Evolutionary conservation across 1,284 basidiomycete genomes (phyloP).

Genomic region (Ceratobasidium sp.): DNA sequence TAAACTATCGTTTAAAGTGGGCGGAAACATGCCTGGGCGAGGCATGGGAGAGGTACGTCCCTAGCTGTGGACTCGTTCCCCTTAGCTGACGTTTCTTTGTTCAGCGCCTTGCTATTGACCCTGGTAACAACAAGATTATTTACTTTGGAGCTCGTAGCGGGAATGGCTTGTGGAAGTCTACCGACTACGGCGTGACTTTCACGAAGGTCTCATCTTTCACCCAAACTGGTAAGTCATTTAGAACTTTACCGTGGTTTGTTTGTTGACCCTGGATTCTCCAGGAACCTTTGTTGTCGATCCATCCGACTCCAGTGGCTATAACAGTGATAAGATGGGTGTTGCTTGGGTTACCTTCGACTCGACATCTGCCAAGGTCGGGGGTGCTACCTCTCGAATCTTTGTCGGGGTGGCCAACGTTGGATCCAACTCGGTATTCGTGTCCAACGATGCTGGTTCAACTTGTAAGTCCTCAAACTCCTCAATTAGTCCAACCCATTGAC

Average conservation of each 20-base stretch:
- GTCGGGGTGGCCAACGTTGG: slow-evolving; percentile 66
- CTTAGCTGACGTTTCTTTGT: no score
- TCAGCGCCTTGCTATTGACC: slow-evolving; percentile 67
- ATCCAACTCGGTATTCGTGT: slow-evolving; percentile 61
- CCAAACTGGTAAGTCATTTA: slow-evolving; percentile 50
- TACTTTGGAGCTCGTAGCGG: slow-evolving; percentile 69
- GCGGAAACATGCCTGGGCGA: slow-evolving; percentile 71
- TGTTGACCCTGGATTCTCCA: slow-evolving; percentile 41
- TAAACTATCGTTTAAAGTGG: slow-evolving; percentile 62
- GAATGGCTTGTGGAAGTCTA: slow-evolving; percentile 64
- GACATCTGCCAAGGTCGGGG: slow-evolving; percentile 56
- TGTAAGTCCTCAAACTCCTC: slow-evolving; percentile 51
- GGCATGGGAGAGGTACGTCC: slow-evolving; percentile 53
- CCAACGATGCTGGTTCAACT: slow-evolving; percentile 61
- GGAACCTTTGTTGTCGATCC: slow-evolving; percentile 65
- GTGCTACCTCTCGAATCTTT: slow-evolving; percentile 66
- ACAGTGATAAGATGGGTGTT: slow-evolving; percentile 48
- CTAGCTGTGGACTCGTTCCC: no score
- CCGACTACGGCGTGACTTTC: slow-evolving; percentile 48
- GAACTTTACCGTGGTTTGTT: neutral
- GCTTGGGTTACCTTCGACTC: slow-evolving; percentile 68
- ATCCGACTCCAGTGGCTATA: slow-evolving; percentile 51
- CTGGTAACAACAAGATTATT: slow-evolving; percentile 64
- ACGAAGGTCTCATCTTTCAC: slow-evolving; percentile 46
- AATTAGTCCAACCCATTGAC: neutral